Evolutionary conservation across 495 filamentous ascomycete species (phyloP).

Genomic region (Clohesyomyces aquaticus): DNA sequence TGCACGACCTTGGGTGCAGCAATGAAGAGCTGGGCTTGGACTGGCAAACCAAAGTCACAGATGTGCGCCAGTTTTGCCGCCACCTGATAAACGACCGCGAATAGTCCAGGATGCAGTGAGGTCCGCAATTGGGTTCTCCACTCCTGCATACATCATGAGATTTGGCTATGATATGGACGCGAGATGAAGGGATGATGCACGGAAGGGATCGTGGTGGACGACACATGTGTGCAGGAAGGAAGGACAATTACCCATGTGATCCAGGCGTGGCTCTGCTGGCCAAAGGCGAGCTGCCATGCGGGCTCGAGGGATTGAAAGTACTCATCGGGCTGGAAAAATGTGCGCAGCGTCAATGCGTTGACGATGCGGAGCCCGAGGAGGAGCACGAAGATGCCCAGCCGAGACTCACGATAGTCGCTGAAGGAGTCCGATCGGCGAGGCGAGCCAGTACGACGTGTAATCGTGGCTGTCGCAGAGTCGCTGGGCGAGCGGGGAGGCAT

Average conservation of each 20-base stretch:
- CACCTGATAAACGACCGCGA: conserved; percentile 74
- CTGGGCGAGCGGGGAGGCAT: conserved; percentile 25
- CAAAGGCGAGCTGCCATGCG: conserved; percentile 90
- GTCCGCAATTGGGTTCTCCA: conserved; percentile 90
- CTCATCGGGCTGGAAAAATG: conserved; percentile 99
- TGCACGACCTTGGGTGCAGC: conserved; percentile 75
- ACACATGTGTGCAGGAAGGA: conserved; percentile 7
- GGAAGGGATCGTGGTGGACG: no score
- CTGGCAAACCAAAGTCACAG: conserved; percentile 54
- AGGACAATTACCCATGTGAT: conserved; percentile 84
- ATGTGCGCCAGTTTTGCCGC: conserved; percentile 57
- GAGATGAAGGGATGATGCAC: neutral
- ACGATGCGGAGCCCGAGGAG: conserved; percentile 78
- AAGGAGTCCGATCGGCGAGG: neutral
- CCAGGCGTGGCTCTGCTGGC: conserved; percentile 76
- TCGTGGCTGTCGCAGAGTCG: conserved; percentile 35
- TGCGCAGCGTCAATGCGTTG: conserved; percentile 81
- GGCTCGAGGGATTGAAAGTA: conserved; percentile 96
- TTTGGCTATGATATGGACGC: neutral
- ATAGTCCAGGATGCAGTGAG: conserved; percentile 85
- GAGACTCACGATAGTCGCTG: conserved; percentile 14
- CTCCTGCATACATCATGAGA: conserved; percentile 64
- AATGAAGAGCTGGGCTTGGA: conserved; percentile 66
- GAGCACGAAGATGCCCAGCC: conserved; percentile 36
- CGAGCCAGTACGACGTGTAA: conserved; percentile 15